Base-by-base conservation (phyloP, 192 early-diverging fungal species). In the Backusella westeae region DNA sequence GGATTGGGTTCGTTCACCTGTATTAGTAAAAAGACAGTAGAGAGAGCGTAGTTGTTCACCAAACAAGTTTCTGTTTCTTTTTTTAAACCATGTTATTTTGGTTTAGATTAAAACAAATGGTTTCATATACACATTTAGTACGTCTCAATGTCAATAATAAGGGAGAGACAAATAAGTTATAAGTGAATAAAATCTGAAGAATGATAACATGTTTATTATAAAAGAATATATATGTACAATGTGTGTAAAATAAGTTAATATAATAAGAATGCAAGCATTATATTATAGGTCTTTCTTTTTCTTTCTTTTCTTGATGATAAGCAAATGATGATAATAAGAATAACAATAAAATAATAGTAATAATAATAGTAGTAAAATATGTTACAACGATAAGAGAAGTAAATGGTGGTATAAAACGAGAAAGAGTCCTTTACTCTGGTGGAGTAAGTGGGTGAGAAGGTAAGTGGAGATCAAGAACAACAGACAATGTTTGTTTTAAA, bases 401-500 rank as follows among this genome's bases (percentile, higher is more conserved):
- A 15, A 14, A 21, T 32, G 21, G 21, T 63, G 56, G 56, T 63
- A 63, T 63, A 63, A 14, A 29, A 29, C 29, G 29, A 29, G 1
- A 63, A 29, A 29, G 23, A 29, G 3, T 29, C 6, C 38, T 26
- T 73, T 59, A 59, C 52, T 73, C 53, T 35, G 36, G 63, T 46
- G 70, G 70, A 44, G 74, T 75, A 46, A 42, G 67, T 29, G 41
- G 74, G 1, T 41, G 41, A 39, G 29, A n/a, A 34, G 59, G 59
- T 17, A 71, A 29, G 34, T 67, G 59, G 17, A 75, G 14, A 32
- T 66, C 63, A 63, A 78, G 67, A 19, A 78, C 72, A 3, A 19
- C 52, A 41, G 49, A 53, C 10, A 78, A 42, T 14, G 77, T 74
- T 29, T 74, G 34, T 14, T 74, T 78, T 4, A 78, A 38, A 12